Conservation (phyloP, 1,139 yeast species). For the Pichia sp. region DNA sequence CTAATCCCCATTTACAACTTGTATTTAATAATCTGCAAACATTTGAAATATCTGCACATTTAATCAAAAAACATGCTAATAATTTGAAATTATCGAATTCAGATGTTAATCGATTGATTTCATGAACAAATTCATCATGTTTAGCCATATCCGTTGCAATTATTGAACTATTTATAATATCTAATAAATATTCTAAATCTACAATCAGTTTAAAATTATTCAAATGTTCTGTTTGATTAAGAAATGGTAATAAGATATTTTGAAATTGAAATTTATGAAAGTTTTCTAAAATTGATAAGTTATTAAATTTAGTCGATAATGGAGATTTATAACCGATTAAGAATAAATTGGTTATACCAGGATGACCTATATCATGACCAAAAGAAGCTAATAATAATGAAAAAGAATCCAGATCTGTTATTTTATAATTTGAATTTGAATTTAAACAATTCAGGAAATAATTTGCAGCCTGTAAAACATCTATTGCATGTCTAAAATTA, state of each 20-base stretch:
- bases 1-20: constrained; percentile 82
- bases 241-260: constrained; percentile 34
- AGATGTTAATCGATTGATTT: constrained; percentile 30
- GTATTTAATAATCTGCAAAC: constrained; percentile 75
- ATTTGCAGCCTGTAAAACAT: constrained; percentile 87
- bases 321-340: constrained; percentile 60
- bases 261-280: constrained; percentile 74
- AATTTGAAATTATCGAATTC: constrained; percentile 29
- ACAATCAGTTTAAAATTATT: background rate
- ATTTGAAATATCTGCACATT: constrained; percentile 92
- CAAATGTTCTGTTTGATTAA: background rate
- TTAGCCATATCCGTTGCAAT: constrained; percentile 94
- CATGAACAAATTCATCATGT: constrained; percentile 68
- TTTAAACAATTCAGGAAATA: constrained; percentile 46
- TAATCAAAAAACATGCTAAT: constrained; percentile 63
- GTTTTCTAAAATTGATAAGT: constrained; percentile 71
- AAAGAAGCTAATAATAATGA: constrained; percentile 73
- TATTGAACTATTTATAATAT: constrained; percentile 15
- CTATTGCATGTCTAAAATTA: constrained; percentile 92
- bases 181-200: background rate
- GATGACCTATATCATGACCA: constrained; percentile 96
- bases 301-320: constrained; percentile 54
- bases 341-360: constrained; percentile 83
- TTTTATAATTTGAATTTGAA: constrained; percentile 15
- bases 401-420: constrained; percentile 15